Evolutionary conservation across 805 yeast genomes (phyloP), one percentile per base, ranked within the genome.

Genomic region (Kodamaea fukazawae): DNA sequence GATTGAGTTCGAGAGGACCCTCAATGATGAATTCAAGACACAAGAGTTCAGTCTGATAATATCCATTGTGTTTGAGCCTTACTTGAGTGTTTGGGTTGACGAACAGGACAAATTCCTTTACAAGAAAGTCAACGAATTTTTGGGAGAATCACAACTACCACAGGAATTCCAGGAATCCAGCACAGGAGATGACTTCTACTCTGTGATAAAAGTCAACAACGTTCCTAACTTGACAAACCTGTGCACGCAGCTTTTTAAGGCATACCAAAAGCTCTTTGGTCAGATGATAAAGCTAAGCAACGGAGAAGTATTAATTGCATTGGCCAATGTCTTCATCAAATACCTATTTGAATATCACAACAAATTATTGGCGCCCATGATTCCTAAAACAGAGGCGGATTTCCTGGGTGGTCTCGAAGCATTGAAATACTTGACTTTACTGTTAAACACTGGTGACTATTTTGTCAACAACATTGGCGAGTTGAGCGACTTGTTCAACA

Each of bases 401-500:
- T 76, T 35, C 44, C 50, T 53, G 3, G 44, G 47, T 20, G 73
- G 78, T 18, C 64, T 73, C 9, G 91, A 85, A 48, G 81, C 86
- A 1, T 64, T 86, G 13, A 73, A 72, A 32, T 77, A 83, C 43
- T 70, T 86, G 1, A 81, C 93, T 20, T 65, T 87, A 55, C 75
- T 89, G 7, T 63, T 91, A 26, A 87, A 88, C 50, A 91, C 99
- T 0, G 88, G 96, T 1, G 96, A 91, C 56, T 93, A 90, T 58
- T 82, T 96, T 43, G 76, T 86, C 12, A 70, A 78, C 8, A 93
- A 96, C 2, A 77, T 83, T 2, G 73, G 73, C 9, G 97, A 93
- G 55, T 63, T 93, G 32, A 88, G 81, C 49, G 85, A 82, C 17
- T 78, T 78, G 49, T 60, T 55, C 67, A 67, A 33, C 50, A 72